Conservation (phyloP, 495 filamentous ascomycete species). For the Aspergillus olivimuriae region DNA sequence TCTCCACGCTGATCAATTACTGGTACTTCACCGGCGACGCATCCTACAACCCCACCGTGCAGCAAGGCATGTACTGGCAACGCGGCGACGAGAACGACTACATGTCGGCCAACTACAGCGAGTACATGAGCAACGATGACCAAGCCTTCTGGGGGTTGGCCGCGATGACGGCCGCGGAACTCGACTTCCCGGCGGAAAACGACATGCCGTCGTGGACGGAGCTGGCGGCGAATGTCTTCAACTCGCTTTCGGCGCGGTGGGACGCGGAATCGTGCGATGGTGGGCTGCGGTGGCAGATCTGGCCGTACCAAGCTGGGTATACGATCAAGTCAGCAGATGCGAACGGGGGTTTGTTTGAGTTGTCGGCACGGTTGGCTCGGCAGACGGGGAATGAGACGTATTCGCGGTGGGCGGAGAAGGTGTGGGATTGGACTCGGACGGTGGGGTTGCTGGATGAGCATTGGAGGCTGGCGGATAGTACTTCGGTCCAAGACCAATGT, state of each 20-base stretch:
- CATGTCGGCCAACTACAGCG: slow-evolving; percentile 42
- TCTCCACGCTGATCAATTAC: slow-evolving; percentile 60
- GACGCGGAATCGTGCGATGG: slow-evolving; percentile 57
- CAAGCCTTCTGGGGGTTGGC: slow-evolving; percentile 73
- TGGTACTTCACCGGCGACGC: slow-evolving; percentile 64
- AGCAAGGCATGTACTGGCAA: slow-evolving; percentile 54
- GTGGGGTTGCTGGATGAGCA: slow-evolving; percentile 43
- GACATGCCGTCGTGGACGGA: slow-evolving; percentile 51
- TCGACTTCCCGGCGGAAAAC: slow-evolving; percentile 56
- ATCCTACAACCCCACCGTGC: slow-evolving; percentile 57
- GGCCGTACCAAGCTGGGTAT: slow-evolving; percentile 67
- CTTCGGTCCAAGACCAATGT: slow-evolving; percentile 47
- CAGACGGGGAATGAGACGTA: slow-evolving; percentile 69
- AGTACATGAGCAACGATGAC: slow-evolving; percentile 55
- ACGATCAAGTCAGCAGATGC: slow-evolving; percentile 69
- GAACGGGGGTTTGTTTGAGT: slow-evolving; percentile 70
- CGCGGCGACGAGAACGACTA: slow-evolving; percentile 54
- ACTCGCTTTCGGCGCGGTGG: slow-evolving; percentile 56
- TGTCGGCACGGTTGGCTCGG: slow-evolving; percentile 59
- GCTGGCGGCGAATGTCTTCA: slow-evolving; percentile 49
- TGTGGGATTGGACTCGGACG: slow-evolving; percentile 57
- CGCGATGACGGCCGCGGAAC: slow-evolving; percentile 62
- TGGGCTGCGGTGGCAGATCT: slow-evolving; percentile 79
- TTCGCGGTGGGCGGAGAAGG: slow-evolving; percentile 58
- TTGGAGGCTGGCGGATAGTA: slow-evolving; percentile 57